Conservation (phyloP, 2,329 filamentous ascomycete species). For the Cercospora nicotianae region DNA sequence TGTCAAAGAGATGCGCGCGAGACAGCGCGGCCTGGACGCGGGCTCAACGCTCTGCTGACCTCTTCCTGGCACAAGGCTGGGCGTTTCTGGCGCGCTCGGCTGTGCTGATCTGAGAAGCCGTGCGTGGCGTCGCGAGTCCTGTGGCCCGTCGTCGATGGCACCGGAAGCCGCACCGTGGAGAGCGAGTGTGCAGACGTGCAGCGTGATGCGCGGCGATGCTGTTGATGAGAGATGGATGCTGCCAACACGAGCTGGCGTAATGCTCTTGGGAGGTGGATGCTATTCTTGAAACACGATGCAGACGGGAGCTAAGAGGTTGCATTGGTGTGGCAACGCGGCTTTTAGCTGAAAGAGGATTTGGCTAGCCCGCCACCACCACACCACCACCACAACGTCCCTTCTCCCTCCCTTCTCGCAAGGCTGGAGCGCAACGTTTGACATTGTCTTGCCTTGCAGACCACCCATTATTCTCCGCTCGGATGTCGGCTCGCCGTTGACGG, state of each 20-base stretch:
- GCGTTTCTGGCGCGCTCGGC: constrained; percentile 1
- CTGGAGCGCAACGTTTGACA: background rate
- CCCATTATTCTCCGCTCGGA: background rate
- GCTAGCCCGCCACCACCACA: background rate
- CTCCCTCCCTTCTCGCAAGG: background rate
- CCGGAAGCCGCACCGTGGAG: background rate
- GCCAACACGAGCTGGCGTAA: constrained; percentile 6
- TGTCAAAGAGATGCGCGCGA: background rate
- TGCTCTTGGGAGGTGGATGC: background rate
- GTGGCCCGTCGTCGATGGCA: background rate
- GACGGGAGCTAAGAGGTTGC: background rate
- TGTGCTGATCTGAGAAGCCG: background rate
- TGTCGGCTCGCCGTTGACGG: background rate
- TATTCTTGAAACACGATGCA: constrained; percentile 4
- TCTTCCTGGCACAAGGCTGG: background rate
- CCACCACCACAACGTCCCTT: background rate
- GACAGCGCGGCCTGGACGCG: background rate
- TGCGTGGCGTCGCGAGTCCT: background rate
- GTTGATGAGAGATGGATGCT: background rate
- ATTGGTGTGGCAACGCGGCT: constrained; percentile 4
- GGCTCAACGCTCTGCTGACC: constrained; percentile 4
- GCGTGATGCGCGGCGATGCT: background rate
- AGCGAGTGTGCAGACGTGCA: background rate
- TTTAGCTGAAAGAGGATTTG: background rate
- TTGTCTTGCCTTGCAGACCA: background rate